phyloP scores from a whole-genome alignment of 2,329 filamentous ascomycete genomes.

The Pezicula carpinea region DNA sequence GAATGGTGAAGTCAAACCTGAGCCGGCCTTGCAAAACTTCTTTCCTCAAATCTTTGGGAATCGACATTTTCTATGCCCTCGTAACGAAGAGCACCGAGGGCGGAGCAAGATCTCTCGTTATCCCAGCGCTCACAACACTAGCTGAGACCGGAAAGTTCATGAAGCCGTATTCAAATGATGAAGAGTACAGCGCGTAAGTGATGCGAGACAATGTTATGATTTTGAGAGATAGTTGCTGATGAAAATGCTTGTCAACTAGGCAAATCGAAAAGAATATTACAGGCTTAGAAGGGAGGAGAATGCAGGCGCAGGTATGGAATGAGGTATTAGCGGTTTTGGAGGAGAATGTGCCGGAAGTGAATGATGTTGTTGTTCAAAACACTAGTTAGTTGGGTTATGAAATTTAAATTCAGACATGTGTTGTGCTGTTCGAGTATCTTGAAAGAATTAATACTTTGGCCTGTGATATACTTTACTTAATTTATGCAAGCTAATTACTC shows the following conservation, averaged over 20 bases:
- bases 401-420: not conserved
- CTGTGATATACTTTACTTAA: too few relatives aligned
- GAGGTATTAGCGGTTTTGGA: slow-evolving; percentile 19
- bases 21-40: slow-evolving; percentile 17
- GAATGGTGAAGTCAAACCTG: slow-evolving; percentile 21
- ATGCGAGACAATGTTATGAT: not conserved
- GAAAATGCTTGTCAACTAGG: slow-evolving; percentile 4
- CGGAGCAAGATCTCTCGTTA: slow-evolving; percentile 26
- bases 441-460: not conserved
- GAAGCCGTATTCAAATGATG: slow-evolving; percentile 18
- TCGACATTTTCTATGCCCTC: slow-evolving; percentile 13
- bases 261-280: slow-evolving; percentile 17
- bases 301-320: slow-evolving; percentile 22
- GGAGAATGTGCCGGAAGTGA: slow-evolving; percentile 17
- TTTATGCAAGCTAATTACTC: too few relatives aligned
- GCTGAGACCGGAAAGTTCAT: slow-evolving; percentile 23
- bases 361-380: slow-evolving; percentile 8
- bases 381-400: not conserved
- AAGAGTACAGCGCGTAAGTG: slow-evolving; percentile 21
- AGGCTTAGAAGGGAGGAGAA: slow-evolving; percentile 18
- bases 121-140: slow-evolving; percentile 20
- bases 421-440: not conserved
- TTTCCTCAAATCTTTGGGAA: slow-evolving; percentile 5
- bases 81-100: slow-evolving; percentile 26
- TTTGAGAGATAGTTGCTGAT: not conserved